Evolutionary conservation across 805 yeast genomes (phyloP).

Genomic region (Saturnispora besseyi): DNA sequence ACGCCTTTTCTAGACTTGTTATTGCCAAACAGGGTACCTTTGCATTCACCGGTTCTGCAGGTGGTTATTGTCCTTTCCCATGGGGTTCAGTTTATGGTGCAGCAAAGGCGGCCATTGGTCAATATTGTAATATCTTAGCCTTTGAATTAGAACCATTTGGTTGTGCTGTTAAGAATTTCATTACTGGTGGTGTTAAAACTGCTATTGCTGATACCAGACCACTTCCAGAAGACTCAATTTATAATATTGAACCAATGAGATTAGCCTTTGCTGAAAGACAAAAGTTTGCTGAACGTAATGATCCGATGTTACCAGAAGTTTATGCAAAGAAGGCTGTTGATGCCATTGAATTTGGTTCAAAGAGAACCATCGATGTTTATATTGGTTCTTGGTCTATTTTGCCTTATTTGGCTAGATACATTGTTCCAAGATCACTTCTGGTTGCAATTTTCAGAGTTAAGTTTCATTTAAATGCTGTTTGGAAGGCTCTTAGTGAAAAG

Average conservation of each 20-base stretch:
- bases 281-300: conserved; percentile 47
- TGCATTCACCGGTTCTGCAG: conserved; percentile 65
- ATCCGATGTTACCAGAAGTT: conserved; percentile 49
- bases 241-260: conserved; percentile 40
- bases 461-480: conserved; percentile 32
- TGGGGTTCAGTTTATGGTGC: conserved; percentile 59
- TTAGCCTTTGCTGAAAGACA: conserved; percentile 43
- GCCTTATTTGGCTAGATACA: conserved; percentile 16
- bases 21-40: conserved; percentile 62
- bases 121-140: conserved; percentile 53
- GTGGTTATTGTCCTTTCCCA: conserved; percentile 62
- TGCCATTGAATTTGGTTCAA: conserved; percentile 34
- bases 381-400: conserved; percentile 36
- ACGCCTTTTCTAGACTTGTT: conserved; percentile 36
- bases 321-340: conserved; percentile 50
- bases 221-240: conserved; percentile 48
- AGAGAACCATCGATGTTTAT: conserved; percentile 41
- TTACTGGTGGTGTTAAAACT: conserved; percentile 72
- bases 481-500: conserved; percentile 21
- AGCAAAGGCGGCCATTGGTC: conserved; percentile 69
- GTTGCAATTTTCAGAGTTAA: conserved; percentile 21
- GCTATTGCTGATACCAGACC: conserved; percentile 60
- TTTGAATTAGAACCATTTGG: conserved; percentile 64
- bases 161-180: conserved; percentile 57
- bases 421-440: conserved; percentile 23